A percentile compares a stretch with the other conserved stretches of the same genome.
phyloP scores from a whole-genome alignment of 345 rosid species.

The Excoecaria agallocha region DNA sequence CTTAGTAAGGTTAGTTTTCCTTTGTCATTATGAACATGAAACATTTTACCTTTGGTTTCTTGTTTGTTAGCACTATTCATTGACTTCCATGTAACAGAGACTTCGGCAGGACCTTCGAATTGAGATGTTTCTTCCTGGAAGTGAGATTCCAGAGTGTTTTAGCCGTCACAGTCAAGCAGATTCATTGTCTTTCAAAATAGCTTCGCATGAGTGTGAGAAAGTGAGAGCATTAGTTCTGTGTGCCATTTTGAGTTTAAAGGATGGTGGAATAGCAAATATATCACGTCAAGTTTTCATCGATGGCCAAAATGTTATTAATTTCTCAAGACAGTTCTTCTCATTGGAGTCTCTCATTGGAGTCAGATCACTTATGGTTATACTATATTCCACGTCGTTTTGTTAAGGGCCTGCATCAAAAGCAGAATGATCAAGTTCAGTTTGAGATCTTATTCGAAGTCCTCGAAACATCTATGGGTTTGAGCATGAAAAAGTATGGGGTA shows the following conservation, averaged over 20 bases:
- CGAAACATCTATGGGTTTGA: not conserved
- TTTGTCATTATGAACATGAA: not conserved
- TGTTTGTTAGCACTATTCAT: not conserved
- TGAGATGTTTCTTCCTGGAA: slow-evolving; percentile 23
- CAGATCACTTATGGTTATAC: slow-evolving; percentile 14
- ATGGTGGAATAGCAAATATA: slow-evolving; percentile 11
- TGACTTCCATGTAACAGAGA: slow-evolving; percentile 2
- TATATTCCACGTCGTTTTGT: slow-evolving; percentile 15
- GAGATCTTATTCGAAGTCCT: slow-evolving; percentile 11
- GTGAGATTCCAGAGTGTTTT: slow-evolving; percentile 15
- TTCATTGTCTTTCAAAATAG: no score
- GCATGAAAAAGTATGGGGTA: not conserved
- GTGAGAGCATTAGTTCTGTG: slow-evolving; percentile 12
- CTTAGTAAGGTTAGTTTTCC: slow-evolving; percentile 7
- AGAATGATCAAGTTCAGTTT: not conserved
- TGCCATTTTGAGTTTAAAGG: slow-evolving; percentile 12
- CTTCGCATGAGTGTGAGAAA: slow-evolving; percentile 3
- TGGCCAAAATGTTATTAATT: slow-evolving; percentile 9
- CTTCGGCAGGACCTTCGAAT: slow-evolving; percentile 8
- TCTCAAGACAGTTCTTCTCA: slow-evolving; percentile 17
- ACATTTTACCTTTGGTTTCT: not conserved
- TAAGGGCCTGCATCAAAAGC: not conserved
- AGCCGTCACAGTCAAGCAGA: no score
- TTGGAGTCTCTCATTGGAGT: no score
- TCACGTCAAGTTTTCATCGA: slow-evolving; percentile 18